These are phyloP conservation scores for Collybiopsis luxurians DNA, from an alignment of 768 basidiomycete genomes.

Conservation along the genomic window DNA sequence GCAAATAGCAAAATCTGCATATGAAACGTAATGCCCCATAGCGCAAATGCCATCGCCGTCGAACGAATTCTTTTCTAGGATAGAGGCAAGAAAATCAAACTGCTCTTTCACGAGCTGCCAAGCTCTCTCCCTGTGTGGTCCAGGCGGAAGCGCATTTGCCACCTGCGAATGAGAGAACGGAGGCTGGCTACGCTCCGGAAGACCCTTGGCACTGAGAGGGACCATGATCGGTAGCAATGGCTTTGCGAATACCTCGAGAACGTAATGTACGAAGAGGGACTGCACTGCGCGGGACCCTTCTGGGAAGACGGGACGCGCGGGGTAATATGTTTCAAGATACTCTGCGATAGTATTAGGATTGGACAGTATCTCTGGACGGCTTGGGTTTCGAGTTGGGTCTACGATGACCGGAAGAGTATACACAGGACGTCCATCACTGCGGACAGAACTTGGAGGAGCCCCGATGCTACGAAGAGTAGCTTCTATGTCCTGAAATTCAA, in stretches of 20 bases:
- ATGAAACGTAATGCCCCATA: constrained; percentile 46
- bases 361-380: constrained; percentile 50
- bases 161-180: constrained; percentile 35
- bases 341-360: constrained; percentile 64
- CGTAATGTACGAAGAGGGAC: constrained; percentile 65
- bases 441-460: constrained; percentile 53
- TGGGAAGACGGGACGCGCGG: constrained; percentile 69
- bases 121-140: constrained; percentile 38
- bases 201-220: constrained; percentile 59
- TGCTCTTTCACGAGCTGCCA: constrained; percentile 45
- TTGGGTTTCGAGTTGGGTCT: constrained; percentile 49
- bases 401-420: constrained; percentile 72
- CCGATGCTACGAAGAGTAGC: constrained; percentile 52
- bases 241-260: constrained; percentile 65
- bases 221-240: constrained; percentile 71
- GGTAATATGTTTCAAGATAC: constrained; percentile 67
- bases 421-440: constrained; percentile 56
- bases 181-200: constrained; percentile 53
- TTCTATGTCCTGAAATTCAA: constrained; percentile 71
- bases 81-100: constrained; percentile 40
- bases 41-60: constrained; percentile 45
- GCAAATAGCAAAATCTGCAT: constrained; percentile 52
- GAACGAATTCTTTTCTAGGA: constrained; percentile 44
- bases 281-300: constrained; percentile 69
- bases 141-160: constrained; percentile 12